Base-by-base conservation (phyloP, 371 early-diverging fungal species). In the Mortierella sp. region DNA sequence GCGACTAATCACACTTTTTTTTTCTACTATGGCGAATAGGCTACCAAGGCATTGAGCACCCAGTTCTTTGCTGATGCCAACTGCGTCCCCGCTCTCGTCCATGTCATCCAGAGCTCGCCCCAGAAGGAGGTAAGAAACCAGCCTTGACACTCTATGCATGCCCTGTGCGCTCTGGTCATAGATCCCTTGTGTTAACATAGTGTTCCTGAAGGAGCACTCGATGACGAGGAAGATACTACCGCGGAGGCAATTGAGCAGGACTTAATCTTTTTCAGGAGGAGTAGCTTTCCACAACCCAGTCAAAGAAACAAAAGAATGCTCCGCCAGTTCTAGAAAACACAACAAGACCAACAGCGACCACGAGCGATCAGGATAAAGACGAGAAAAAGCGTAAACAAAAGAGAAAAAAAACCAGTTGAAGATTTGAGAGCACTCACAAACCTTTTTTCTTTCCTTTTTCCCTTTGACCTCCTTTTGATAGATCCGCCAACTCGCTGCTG, bases 401-500 rank as follows among this genome's bases (percentile, higher is more conserved):
- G 34, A n/a, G 11, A 63, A 44, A 26, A 44, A 61, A 1, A 58
- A 40, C 16, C 48, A n/a, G 48, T 16, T 16, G 55, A 31, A 37
- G 61, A 61, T 37, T 61, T 61, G 61, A 61, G 61, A 61, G 61
- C 61, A 61, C 39, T 34, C 31, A 19, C 22, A 65, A 65, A 66
- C 48, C 66, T 66, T 66, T 66, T 66, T 45, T 47, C 48, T 26
- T 69, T 24, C 13, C 26, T 22, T 24, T 37, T 52, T 37, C 6
- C 41, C 14, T 34, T 24, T 70, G 1, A 9, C 41, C 29, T 26
- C 16, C 43, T 39, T 22, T 43, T 31, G 13, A 24, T 84, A 90
- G 88, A 87, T 96, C 34, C 93, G 96, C 67, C 96, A 97, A 85
- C 87, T 97, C 58, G 95, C 96, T 40, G 94, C 96, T 24, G 96